Evolutionary conservation across 2,329 filamentous ascomycete genomes (phyloP), one percentile per base, ranked within the genome.

Genomic region (Penicillium nordicum): DNA sequence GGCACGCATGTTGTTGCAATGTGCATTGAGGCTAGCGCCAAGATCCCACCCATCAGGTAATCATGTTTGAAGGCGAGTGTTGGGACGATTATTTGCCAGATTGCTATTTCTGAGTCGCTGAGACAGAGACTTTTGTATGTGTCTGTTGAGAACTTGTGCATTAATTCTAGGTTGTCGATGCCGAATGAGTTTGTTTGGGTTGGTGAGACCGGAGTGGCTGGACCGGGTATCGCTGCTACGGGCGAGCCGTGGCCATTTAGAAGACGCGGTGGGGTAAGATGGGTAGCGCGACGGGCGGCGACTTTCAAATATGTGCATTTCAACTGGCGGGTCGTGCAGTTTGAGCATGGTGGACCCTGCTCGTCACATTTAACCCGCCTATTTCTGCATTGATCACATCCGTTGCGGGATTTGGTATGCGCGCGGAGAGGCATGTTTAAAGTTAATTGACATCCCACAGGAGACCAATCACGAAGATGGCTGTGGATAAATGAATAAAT

Each of bases 71-170:
- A 55, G 0, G 69, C 73, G 16, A 73, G 63, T 1, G 64, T 65
- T n/a, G 74, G 74, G 7, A 75, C 58, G 5, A 63, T 55, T 25
- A 67, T 66, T 54, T 72, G 69, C 72, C 73, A 76, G 1, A 67
- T 64, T 18, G 60, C 51, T 25, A 61, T 61, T 14, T 70, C 64
- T 3, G 62, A 61, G 6, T 62, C 59, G 25, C 64, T 63, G 8
- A 63, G 58, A 41, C 62, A 71, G 23, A 79, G 71, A 38, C 72
- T 74, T 23, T 70, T 66, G 63, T 74, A 80, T 0, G 78, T 80
- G 11, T 68, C 69, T 0, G 74, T 78, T 0, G 77, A 72, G 72
- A 78, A 82, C 36, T 76, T 74, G 56, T 80, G 78, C 76, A 81
- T 79, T 42, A 82, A 62, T 59, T 80, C 78, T 3, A 82, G 71